phyloP scores from a whole-genome alignment of 345 rosid species.

The Hypericum androsaemum region DNA sequence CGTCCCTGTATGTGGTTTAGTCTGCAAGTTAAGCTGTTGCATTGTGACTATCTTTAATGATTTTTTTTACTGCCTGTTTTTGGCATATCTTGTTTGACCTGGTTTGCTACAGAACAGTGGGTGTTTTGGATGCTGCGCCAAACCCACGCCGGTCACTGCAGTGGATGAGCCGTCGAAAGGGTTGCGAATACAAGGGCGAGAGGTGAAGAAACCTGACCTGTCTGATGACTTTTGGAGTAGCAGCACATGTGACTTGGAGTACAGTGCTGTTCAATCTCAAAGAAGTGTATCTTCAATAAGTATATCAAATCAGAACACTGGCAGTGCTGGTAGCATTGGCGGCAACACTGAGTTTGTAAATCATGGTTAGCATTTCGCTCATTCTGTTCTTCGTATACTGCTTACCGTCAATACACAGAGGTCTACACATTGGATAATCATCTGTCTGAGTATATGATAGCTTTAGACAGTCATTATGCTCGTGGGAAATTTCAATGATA shows the following conservation, averaged over 20 bases:
- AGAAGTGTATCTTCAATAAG: slow-evolving; percentile 21
- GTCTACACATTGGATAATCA: no score
- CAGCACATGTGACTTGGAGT: slow-evolving; percentile 25
- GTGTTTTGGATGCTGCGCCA: slow-evolving; percentile 29
- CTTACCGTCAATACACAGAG: no score
- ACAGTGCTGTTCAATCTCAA: slow-evolving; percentile 23
- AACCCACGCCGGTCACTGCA: slow-evolving; percentile 22
- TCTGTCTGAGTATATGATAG: no score
- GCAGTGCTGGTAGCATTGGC: neutral
- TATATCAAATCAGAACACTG: slow-evolving; percentile 4
- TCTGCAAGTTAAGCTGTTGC: no score
- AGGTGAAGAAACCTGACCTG: slow-evolving; percentile 16
- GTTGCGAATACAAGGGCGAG: slow-evolving; percentile 24
- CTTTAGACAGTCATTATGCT: no score
- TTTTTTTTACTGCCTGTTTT: neutral
- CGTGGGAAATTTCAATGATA: no score
- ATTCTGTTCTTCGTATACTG: neutral
- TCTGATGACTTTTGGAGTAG: slow-evolving; percentile 26
- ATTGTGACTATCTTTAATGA: neutral
- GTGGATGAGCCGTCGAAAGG: slow-evolving; percentile 31
- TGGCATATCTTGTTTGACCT: slow-evolving; percentile 12
- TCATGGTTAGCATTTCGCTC: slow-evolving; percentile 12
- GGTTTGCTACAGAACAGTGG: slow-evolving; percentile 28
- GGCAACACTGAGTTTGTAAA: slow-evolving; percentile 20
- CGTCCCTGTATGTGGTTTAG: no score